Evolutionary conservation across 2,329 filamentous ascomycete species (phyloP), one percentile per base, ranked within the genome.

Genomic region (Penicillium frequentans): DNA sequence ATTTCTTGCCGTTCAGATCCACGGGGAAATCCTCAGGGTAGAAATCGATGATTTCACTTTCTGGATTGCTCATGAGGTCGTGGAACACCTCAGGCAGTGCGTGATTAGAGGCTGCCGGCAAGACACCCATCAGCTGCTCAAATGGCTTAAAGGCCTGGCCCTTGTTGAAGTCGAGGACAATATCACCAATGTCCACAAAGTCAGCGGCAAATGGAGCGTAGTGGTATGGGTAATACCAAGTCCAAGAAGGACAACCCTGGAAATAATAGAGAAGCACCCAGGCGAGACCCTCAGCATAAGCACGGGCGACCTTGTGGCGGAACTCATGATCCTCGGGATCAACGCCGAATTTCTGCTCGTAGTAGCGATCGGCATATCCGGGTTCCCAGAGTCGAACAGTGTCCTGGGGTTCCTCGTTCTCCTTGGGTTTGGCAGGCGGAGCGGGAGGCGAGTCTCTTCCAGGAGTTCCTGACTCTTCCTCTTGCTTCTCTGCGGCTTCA

Each of bases 231-330:
- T 97, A 99, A 73, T 95, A 99, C 95, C 95, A 99, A 52, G 93
- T 96, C 95, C 96, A 99, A 0, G 92, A 97, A 23, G 95, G 92
- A 68, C 95, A 99, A 26, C 95, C 95, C 75, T 99, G 95, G 75
- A 97, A 96, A 74, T 99, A 99, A 76, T 99, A 99, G 35, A 93
- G 82, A 50, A 99, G 80, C 39, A 99, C 95, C 95, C 96, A 99
- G 23, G 90, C 90, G 10, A 99, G 83, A 35, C 95, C 95, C 79
- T 98, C 92, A 13, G 93, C 92, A 73, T 99, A 99, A n/a, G 90
- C 86, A 53, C 86, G 85, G 35, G 90, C 95, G 55, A 99, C 96
- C 69, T 91, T 85, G 74, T 93, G 89, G 53, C 93, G 90, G 75
- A 98, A 98, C 51, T 87, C 90, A 49, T 90, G 81, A 72, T 99